Conservation (phyloP, 805 yeast species). For the Nematodospora valgi region DNA sequence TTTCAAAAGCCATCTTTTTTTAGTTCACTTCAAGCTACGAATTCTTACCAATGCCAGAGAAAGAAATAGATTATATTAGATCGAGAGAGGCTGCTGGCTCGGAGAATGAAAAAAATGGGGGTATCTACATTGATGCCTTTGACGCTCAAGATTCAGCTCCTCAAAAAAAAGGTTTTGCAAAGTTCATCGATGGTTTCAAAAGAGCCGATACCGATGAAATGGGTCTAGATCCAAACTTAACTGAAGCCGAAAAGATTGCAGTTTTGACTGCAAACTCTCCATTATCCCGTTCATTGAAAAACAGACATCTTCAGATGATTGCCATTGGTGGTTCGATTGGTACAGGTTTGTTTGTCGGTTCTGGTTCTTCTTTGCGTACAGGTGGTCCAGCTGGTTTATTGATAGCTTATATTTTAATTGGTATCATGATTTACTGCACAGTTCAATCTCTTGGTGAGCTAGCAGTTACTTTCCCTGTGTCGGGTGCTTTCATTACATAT, state of each 20-base stretch:
- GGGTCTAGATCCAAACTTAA: constrained; percentile 36
- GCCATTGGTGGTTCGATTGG: constrained; percentile 85
- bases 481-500: constrained; percentile 64
- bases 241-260: constrained; percentile 28
- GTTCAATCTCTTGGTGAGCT: constrained; percentile 55
- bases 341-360: constrained; percentile 77
- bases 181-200: constrained; percentile 29
- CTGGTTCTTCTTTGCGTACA: constrained; percentile 54
- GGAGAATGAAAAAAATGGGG: constrained; percentile 33
- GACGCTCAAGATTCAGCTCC: constrained; percentile 15
- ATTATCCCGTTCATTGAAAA: constrained; percentile 48
- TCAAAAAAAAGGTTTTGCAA: constrained; percentile 19
- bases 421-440: constrained; percentile 57
- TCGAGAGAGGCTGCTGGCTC: constrained; percentile 33
- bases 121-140: constrained; percentile 12
- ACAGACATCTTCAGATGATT: constrained; percentile 75
- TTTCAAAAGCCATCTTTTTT: no score
- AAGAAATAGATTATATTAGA: constrained; percentile 39
- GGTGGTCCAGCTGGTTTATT: constrained; percentile 74
- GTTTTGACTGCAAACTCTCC: constrained; percentile 46
- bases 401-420: constrained; percentile 55
- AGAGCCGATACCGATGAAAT: constrained; percentile 33
- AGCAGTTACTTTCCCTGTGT: constrained; percentile 58
- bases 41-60: constrained; percentile 33
- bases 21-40: no score